Evolutionary conservation across 1,284 basidiomycete species (phyloP), one percentile per base, ranked within the genome.

Genomic region (Polyporus tsugae): DNA sequence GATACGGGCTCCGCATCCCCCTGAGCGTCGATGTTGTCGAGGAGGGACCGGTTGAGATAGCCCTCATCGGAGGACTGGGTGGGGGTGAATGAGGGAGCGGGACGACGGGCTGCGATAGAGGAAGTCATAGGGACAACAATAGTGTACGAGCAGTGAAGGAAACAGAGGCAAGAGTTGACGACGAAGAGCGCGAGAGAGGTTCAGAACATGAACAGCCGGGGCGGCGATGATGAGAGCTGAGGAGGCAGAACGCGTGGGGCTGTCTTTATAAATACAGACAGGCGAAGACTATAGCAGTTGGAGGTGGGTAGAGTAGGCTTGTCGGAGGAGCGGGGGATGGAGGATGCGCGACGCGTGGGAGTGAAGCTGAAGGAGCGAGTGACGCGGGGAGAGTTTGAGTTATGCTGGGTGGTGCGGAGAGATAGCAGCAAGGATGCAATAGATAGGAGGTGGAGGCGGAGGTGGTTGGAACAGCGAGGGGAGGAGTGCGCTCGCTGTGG

Each of bases 1-100:
- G 81, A 84, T 55, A 84, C 77, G 64, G 90, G 90, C 78, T 94
- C 92, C 63, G 91, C 86, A 86, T 93, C 92, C 65, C 89, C 90
- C 79, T 92, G 89, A 67, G 89, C 90, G 86, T 94, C 88, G 75
- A 94, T 86, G 49, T 89, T 91, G 78, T 91, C 92, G 73, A 94
- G 82, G 68, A 94, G 85, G 65, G 92, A 93, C 77, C 89, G 89
- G 82, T 94, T 94, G 78, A 94, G 93, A 75, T 89, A 89, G 80
- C 91, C 92, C 86, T 94, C 92, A 88, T 92, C 92, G 68, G 84
- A 79, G 75, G 82, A 81, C 72, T 80, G 81, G 77, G 78, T 76
- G 72, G 72, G 76, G 73, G 72, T 77, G 77, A 74, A 78, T 67
- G 74, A 73, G 66, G 76, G 77, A 66, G 75, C 73, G 52, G 78